phyloP scores from a whole-genome alignment of 164 flowering plant species.

The Chimonanthus salicifolius region DNA sequence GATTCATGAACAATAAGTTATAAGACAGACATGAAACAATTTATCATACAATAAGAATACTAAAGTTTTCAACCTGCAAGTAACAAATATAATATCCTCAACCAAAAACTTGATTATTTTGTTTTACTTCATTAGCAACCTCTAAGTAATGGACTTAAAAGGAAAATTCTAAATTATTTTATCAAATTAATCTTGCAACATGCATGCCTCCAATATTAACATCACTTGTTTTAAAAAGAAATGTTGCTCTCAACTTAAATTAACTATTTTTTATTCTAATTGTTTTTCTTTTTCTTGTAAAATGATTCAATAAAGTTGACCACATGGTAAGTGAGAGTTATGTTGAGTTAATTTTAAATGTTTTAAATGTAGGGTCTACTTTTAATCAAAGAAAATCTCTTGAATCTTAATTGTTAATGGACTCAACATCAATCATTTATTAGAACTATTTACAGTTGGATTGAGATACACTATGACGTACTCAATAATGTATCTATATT shows the following conservation, averaged over 20 bases:
- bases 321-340: too few relatives aligned
- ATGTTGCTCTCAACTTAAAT: neutral
- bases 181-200: neutral
- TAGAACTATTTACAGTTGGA: too few relatives aligned
- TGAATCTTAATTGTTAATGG: too few relatives aligned
- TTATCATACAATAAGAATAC: neutral
- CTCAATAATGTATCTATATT: too few relatives aligned
- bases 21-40: neutral
- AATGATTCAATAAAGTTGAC: too few relatives aligned
- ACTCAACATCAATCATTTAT: too few relatives aligned
- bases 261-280: neutral
- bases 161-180: neutral
- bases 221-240: neutral
- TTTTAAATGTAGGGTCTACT: too few relatives aligned
- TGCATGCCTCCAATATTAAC: neutral
- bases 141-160: too few relatives aligned
- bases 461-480: too few relatives aligned
- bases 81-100: neutral
- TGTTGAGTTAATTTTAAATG: too few relatives aligned
- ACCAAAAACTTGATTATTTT: neutral
- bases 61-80: neutral
- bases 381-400: too few relatives aligned
- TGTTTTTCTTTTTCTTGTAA: neutral
- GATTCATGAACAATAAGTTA: neutral
- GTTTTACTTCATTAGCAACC: neutral